Conservation (phyloP, 2,329 filamentous ascomycete species). For the Cladosporium sp. region DNA sequence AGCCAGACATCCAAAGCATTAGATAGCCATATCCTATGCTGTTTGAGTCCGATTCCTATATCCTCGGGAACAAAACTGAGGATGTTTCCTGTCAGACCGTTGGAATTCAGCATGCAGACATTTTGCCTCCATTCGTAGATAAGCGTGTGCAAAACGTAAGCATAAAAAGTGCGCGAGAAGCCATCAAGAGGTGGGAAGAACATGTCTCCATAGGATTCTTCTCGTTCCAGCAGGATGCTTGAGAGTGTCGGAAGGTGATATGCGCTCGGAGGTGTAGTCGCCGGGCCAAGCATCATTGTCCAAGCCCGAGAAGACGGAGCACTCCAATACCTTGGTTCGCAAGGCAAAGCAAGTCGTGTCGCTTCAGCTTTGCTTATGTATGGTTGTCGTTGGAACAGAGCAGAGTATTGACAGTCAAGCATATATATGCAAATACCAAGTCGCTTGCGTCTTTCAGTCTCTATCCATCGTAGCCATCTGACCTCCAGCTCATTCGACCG, state of each 20-base stretch:
- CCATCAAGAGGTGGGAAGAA: not conserved
- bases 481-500: not conserved
- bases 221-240: not conserved
- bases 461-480: not conserved
- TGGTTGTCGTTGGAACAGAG: not conserved
- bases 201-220: not conserved
- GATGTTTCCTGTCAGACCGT: not conserved
- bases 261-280: not conserved
- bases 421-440: not conserved
- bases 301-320: not conserved
- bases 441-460: not conserved
- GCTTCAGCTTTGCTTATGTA: conserved; percentile 2
- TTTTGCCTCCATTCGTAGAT: not conserved
- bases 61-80: not conserved
- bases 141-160: not conserved
- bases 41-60: not conserved
- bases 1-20: not conserved
- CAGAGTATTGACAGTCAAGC: not conserved
- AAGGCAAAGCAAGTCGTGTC: not conserved
- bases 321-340: not conserved
- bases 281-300: conserved; percentile 3
- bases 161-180: not conserved
- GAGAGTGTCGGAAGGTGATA: not conserved
- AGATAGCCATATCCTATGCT: not conserved
- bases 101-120: conserved; percentile 2